phyloP scores from a whole-genome alignment of 257 asterid genomes.

The Penstemon davidsonii region DNA sequence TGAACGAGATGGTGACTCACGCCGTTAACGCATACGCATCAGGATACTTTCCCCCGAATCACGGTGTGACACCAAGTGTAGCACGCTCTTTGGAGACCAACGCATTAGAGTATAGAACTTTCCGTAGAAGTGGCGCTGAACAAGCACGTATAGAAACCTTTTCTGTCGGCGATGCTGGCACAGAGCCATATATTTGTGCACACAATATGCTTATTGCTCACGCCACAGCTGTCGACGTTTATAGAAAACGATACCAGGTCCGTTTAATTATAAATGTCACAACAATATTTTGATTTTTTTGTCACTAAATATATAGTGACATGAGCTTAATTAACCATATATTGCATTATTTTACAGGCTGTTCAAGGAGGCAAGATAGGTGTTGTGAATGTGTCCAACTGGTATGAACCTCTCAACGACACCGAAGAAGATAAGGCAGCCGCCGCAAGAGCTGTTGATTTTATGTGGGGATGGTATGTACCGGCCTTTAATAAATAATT shows the following conservation, averaged over 20 bases:
- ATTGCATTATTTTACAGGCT: too few relatives aligned
- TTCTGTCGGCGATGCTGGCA: conserved; percentile 28
- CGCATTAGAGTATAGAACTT: neutral
- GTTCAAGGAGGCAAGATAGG: conserved; percentile 31
- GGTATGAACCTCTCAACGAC: conserved; percentile 16
- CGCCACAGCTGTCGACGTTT: conserved; percentile 22
- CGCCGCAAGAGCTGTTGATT: conserved; percentile 27
- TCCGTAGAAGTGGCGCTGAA: neutral
- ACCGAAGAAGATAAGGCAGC: neutral
- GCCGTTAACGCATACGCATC: conserved; percentile 23
- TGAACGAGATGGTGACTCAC: conserved; percentile 42
- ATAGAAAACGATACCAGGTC: conserved; percentile 1
- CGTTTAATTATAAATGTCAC: neutral
- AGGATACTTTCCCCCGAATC: conserved; percentile 33
- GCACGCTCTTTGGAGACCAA: neutral
- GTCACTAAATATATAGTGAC: too few relatives aligned
- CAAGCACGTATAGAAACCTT: neutral
- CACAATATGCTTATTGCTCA: conserved; percentile 41
- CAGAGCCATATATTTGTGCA: conserved; percentile 39
- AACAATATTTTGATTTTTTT: too few relatives aligned
- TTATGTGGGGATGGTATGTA: conserved; percentile 36
- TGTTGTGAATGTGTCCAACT: conserved; percentile 9
- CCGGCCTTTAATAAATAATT: too few relatives aligned
- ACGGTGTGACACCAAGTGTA: conserved; percentile 24
- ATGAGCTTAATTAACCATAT: too few relatives aligned